Evolutionary conservation across 768 basidiomycete species (phyloP).

Genomic region (Tricholoma sp.): DNA sequence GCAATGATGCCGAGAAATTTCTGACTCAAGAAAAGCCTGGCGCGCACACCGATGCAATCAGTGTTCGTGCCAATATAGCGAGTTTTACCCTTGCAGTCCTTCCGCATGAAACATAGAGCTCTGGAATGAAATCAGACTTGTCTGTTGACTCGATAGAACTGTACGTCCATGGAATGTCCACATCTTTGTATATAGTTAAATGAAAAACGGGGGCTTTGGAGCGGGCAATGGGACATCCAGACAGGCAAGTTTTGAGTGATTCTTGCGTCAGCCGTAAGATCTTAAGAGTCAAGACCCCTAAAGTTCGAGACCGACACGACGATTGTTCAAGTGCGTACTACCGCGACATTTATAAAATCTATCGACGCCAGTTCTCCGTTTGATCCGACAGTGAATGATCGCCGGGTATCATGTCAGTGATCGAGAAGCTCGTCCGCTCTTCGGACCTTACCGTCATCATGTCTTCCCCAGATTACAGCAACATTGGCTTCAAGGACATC

Average conservation of each 20-base stretch:
- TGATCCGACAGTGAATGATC: too few species aligned
- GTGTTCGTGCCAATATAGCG: not conserved
- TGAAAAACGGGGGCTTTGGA: slow-evolving; percentile 28
- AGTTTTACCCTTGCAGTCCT: not conserved
- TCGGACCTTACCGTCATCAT: too few species aligned
- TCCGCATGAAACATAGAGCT: not conserved
- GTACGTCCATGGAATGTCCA: not conserved
- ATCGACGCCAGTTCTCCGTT: too few species aligned
- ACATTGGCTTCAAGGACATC: slow-evolving; percentile 37
- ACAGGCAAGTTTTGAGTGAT: slow-evolving; percentile 20
- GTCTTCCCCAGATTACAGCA: slow-evolving; percentile 25
- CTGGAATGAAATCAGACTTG: not conserved
- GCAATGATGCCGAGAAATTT: not conserved
- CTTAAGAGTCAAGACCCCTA: not conserved
- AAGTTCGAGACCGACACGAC: too few species aligned
- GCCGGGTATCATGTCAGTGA: too few species aligned
- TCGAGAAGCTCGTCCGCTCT: too few species aligned
- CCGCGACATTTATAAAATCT: too few species aligned
- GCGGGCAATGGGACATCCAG: slow-evolving; percentile 32
- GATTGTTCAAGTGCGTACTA: too few species aligned
- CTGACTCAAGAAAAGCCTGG: not conserved
- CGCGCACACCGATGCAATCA: not conserved
- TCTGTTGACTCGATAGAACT: not conserved
- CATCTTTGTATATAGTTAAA: not conserved
- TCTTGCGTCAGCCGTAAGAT: not conserved